A percentile compares a stretch with the other conserved stretches of the same genome.
phyloP scores from a whole-genome alignment of 768 basidiomycete genomes.

The Termitomyces heimii region DNA sequence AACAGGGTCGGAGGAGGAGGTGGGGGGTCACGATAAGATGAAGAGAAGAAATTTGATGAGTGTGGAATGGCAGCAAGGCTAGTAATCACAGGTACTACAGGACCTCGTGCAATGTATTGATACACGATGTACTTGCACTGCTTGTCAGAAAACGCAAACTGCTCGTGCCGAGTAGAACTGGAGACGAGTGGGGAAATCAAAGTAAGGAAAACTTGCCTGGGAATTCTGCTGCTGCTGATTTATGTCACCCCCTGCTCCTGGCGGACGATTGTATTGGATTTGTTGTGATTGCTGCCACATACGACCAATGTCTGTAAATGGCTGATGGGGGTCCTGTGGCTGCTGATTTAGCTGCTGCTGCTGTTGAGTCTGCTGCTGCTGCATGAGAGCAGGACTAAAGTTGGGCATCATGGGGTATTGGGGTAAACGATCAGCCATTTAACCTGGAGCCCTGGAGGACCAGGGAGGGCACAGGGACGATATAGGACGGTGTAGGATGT shows the following conservation, averaged over 20 bases:
- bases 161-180: constrained; percentile 6
- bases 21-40: constrained; percentile 15
- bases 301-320: constrained; percentile 45
- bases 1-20: constrained; percentile 12
- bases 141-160: constrained; percentile 6
- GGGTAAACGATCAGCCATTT: constrained; percentile 58
- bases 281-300: constrained; percentile 57
- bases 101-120: constrained; percentile 5
- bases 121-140: constrained; percentile 8
- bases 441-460: constrained; percentile 25
- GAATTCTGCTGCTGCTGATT: constrained; percentile 30
- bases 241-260: constrained; percentile 37
- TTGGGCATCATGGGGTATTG: constrained; percentile 51
- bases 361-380: constrained; percentile 38
- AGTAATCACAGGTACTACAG: constrained; percentile 8
- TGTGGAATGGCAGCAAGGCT: neutral
- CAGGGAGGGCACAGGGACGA: constrained; percentile 17
- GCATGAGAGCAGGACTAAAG: constrained; percentile 39
- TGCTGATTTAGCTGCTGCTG: constrained; percentile 32
- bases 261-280: constrained; percentile 36
- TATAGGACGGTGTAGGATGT: constrained; percentile 15
- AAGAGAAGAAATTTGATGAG: neutral
- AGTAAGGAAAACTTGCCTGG: constrained; percentile 36
- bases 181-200: constrained; percentile 1
- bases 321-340: constrained; percentile 30